Evolutionary conservation across 2,329 filamentous ascomycete species (phyloP), one percentile per base, ranked within the genome.

Genomic region (Zalaria sp.): DNA sequence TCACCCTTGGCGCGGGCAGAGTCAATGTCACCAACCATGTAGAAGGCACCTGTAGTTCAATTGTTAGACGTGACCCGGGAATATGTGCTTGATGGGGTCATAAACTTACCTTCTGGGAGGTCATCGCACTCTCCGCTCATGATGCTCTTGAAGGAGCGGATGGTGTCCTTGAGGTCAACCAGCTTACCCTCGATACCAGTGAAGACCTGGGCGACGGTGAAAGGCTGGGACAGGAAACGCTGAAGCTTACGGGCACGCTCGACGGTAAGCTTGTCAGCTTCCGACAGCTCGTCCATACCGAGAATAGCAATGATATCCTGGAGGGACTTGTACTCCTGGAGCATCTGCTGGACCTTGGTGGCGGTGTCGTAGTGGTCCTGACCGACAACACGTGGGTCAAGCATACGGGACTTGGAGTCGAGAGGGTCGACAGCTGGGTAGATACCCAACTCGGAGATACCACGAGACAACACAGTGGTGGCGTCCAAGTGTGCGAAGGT

Each of bases 401-500:
- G 77, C 83, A 98, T 95, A 80, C 91, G 88, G 55, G 88, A 96
- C 74, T 94, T 95, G 67, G 88, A 95, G 75, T 96, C 91, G 53
- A 98, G 88, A 72, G 91, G 91, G 69, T 98, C 91, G 77, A 98
- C 91, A 61, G 91, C 91, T 60, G 91, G 91, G 80, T 98, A 98
- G 76, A 96, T 98, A 87, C 91, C 91, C 80, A 98, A 77, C 79
- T 98, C 91, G 55, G 91, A 96, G 68, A 98, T 98, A 88, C 91
- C 89, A 83, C 91, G 89, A 62, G 91, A 98, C 79, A 98, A 77
- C 67, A 96, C 91, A 81, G 91, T 98, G 70, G 91, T 98, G 78
- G 91, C 91, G 77, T 98, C 91, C 81, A 98, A 83, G 72, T 98
- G 91, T 67, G 91, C 91, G 72, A 98, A 98, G 69, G 91, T 98